Conservation (phyloP, 768 basidiomycete species). For the Collybiopsis confluens region DNA sequence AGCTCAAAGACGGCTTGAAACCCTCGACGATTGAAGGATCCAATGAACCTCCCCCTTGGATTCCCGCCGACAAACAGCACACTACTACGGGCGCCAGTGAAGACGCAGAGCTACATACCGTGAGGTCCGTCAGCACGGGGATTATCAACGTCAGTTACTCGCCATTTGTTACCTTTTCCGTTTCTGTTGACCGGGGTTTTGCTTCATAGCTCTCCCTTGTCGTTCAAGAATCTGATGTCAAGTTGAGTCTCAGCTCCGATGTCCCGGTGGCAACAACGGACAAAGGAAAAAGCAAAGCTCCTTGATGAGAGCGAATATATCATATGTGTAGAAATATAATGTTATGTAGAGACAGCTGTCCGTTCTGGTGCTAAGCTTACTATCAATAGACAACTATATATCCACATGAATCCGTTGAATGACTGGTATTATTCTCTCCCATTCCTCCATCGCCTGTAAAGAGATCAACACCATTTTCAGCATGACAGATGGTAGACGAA, state of each 20-base stretch:
- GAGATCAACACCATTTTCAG: constrained; percentile 6
- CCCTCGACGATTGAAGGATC: constrained; percentile 38
- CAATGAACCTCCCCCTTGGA: constrained; percentile 74
- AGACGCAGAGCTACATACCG: constrained; percentile 64
- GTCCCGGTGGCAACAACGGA: constrained; percentile 18
- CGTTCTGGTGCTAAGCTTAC: background rate
- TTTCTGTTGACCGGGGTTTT: too few relatives aligned
- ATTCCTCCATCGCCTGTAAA: constrained; percentile 87
- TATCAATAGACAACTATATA: constrained; percentile 45
- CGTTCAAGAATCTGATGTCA: constrained; percentile 77
- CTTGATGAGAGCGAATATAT: background rate
- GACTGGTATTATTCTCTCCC: constrained; percentile 91
- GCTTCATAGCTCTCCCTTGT: constrained; percentile 61
- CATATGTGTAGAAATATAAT: background rate
- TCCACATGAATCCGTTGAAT: constrained; percentile 94
- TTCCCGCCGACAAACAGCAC: constrained; percentile 65
- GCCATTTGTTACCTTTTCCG: background rate
- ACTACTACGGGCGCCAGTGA: constrained; percentile 67
- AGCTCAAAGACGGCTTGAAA: constrained; percentile 63
- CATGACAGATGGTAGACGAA: constrained; percentile 22
- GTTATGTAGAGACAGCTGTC: background rate
- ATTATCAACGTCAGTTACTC: constrained; percentile 60
- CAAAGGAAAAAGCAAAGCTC: background rate
- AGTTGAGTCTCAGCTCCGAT: constrained; percentile 30
- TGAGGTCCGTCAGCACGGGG: constrained; percentile 80